Conservation (phyloP, 192 early-diverging fungal species). For the Backusella westeae region DNA sequence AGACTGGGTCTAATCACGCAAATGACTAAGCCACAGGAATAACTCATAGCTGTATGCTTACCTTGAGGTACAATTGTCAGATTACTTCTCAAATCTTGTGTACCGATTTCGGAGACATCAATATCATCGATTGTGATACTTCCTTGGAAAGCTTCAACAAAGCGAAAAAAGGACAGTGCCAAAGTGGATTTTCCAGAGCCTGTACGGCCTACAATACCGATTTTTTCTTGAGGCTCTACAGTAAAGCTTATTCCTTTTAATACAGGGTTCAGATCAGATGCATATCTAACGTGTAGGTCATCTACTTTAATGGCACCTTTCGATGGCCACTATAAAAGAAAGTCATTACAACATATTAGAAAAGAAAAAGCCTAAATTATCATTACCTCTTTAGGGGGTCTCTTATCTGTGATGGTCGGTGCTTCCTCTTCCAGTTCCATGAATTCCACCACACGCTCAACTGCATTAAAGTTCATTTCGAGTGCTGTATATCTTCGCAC, state of each 20-base stretch:
- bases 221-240: constrained; percentile 66
- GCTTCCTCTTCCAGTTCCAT: constrained; percentile 78
- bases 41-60: not conserved
- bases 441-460: constrained; percentile 88
- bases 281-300: constrained; percentile 75
- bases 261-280: constrained; percentile 65
- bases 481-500: constrained; percentile 64
- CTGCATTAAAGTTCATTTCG: constrained; percentile 82
- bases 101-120: constrained; percentile 68
- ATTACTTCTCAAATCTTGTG: constrained; percentile 70
- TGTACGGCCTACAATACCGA: constrained; percentile 90
- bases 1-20: constrained; percentile 28
- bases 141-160: constrained; percentile 72
- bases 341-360: not conserved
- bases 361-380: not conserved
- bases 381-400: constrained; percentile 42
- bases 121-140: constrained; percentile 77
- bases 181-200: constrained; percentile 85
- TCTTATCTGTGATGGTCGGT: constrained; percentile 47
- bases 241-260: constrained; percentile 70
- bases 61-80: constrained; percentile 83
- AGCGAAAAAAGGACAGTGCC: constrained; percentile 73
- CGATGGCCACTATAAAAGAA: constrained; percentile 55
- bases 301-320: constrained; percentile 70
- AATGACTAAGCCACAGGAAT: not conserved